A percentile compares a stretch with the other conserved stretches of the same genome.
Evolutionary conservation across 768 basidiomycete species (phyloP).

Genomic region (Xanthoconium purpureum): DNA sequence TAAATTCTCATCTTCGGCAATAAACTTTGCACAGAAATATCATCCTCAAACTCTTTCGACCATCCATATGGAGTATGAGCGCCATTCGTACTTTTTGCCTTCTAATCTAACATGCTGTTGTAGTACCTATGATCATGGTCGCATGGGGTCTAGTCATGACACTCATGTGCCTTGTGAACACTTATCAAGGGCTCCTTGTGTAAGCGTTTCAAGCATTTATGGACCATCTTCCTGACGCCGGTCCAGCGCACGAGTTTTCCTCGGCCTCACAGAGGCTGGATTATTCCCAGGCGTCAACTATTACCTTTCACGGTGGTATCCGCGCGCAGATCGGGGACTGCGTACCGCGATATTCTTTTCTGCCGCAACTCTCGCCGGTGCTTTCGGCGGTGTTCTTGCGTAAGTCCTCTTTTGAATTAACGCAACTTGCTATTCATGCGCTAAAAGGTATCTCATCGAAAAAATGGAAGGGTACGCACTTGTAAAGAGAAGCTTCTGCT

Average conservation of each 20-base stretch:
- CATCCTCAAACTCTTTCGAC: conserved; percentile 32
- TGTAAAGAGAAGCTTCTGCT: conserved; percentile 1
- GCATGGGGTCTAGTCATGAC: conserved; percentile 39
- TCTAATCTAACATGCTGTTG: conserved; percentile 13
- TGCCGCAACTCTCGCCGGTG: conserved; percentile 57
- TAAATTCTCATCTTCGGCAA: background rate
- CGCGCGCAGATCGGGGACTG: conserved; percentile 51
- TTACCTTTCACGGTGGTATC: conserved; percentile 57
- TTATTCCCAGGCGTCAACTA: conserved; percentile 41
- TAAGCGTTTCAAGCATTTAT: conserved; percentile 14
- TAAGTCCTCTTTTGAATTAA: conserved; percentile 23
- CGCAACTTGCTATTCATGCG: background rate
- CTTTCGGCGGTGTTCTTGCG: conserved; percentile 48
- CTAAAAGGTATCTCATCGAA: conserved; percentile 33
- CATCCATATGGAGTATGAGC: conserved; percentile 35
- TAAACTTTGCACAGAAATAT: conserved; percentile 32
- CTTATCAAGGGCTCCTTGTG: conserved; percentile 28
- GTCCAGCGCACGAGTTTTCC: conserved; percentile 38
- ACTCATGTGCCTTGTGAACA: conserved; percentile 37
- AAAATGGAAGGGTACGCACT: conserved; percentile 32
- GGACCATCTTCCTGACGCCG: background rate
- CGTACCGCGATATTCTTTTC: conserved; percentile 63
- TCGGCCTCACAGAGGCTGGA: conserved; percentile 50
- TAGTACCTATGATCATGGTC: conserved; percentile 39
- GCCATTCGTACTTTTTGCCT: background rate